Evolutionary conservation across 83 land plant species (phyloP).

Genomic region (Larix sibirica): DNA sequence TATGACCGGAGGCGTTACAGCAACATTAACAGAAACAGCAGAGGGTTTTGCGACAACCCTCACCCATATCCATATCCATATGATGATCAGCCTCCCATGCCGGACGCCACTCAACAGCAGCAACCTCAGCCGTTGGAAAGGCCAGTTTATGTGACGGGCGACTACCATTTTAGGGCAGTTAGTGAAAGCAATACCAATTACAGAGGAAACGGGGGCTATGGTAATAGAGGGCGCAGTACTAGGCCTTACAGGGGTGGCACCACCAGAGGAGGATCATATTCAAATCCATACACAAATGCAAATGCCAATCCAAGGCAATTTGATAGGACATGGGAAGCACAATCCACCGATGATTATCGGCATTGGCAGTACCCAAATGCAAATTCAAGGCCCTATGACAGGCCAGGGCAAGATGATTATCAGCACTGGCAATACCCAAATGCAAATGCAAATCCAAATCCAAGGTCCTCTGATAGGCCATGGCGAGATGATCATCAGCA

Average conservation of each 20-base stretch:
- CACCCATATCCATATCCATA: background rate
- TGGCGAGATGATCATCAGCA: background rate
- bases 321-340: background rate
- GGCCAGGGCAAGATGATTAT: conserved; percentile 5
- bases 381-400: background rate
- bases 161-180: conserved; percentile 25
- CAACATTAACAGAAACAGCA: conserved; percentile 1
- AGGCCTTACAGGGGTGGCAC: conserved; percentile 1
- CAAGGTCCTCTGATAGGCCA: background rate
- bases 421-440: background rate
- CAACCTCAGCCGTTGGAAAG: background rate
- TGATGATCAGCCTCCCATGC: background rate
- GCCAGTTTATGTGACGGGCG: conserved; percentile 27
- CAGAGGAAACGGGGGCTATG: conserved; percentile 22
- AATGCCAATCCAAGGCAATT: background rate
- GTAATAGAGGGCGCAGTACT: background rate
- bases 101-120: background rate
- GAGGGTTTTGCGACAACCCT: background rate
- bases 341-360: conserved; percentile 36
- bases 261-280: background rate
- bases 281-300: conserved; percentile 9
- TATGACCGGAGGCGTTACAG: background rate
- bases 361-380: conserved; percentile 31
- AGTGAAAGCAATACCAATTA: conserved; percentile 21
- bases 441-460: conserved; percentile 13